phyloP scores from a whole-genome alignment of 1,139 yeast genomes.

The Blastobotrys niveus region DNA sequence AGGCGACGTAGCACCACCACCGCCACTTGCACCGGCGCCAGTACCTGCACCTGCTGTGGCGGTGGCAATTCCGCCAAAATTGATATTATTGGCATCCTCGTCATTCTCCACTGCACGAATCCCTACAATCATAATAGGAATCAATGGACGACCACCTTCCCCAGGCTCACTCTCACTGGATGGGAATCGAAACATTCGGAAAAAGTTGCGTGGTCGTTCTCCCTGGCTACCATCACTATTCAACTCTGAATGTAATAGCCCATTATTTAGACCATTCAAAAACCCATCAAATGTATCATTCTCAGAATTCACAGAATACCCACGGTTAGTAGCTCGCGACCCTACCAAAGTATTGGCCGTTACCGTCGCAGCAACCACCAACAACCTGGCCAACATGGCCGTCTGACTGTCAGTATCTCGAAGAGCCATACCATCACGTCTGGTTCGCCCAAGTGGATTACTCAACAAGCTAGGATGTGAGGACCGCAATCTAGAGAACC shows the following conservation, averaged over 20 bases:
- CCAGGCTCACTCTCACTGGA: conserved; percentile 17
- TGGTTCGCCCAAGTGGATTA: too few species aligned
- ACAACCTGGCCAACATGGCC: conserved; percentile 40
- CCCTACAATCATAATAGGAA: conserved; percentile 55
- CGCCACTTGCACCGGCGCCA: background rate
- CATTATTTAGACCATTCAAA: conserved; percentile 38
- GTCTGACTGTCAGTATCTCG: conserved; percentile 36
- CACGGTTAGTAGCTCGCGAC: conserved; percentile 22
- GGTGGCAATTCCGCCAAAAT: background rate
- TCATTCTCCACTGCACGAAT: conserved; percentile 41
- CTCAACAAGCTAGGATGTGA: too few species aligned
- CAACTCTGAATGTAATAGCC: conserved; percentile 38
- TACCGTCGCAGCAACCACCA: conserved; percentile 45
- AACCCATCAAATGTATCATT: conserved; percentile 33
- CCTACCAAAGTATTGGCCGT: conserved; percentile 43
- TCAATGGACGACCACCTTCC: conserved; percentile 27
- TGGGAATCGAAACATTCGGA: conserved; percentile 52
- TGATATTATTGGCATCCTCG: conserved; percentile 13
- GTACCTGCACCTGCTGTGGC: too few species aligned
- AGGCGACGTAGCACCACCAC: background rate
- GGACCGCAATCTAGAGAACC: too few species aligned
- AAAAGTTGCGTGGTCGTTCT: conserved; percentile 35
- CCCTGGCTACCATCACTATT: conserved; percentile 14
- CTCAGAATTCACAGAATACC: conserved; percentile 19
- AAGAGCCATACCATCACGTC: too few species aligned